Evolutionary conservation across 768 basidiomycete genomes (phyloP), one percentile per base, ranked within the genome.

Genomic region (Kwoniella newhampshirensis): DNA sequence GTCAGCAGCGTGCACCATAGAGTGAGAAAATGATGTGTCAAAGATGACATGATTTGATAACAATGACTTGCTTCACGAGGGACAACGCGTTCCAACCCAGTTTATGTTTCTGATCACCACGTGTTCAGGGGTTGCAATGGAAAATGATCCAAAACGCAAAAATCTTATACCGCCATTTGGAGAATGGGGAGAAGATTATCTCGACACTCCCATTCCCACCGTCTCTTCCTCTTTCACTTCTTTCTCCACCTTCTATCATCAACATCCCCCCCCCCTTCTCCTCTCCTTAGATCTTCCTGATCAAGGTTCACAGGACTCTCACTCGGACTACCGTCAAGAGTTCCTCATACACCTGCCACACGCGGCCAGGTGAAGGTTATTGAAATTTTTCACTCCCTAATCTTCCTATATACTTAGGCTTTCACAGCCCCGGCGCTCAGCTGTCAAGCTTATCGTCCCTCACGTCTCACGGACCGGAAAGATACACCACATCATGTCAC

Each of bases 401-500:
- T n/a, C 6, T 32, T 32, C 32, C 32, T 32, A 32, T 32, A 6
- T n/a, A 8, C 17, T 23, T 6, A 6, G 8, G 40, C 32, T 32
- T n/a, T 11, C 45, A 6, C 27, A n/a, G 5, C 8, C 23, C 26
- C 12, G 6, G 12, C 45, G 12, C 12, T 9, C 21, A n/a, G 15
- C 21, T 28, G 26, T 25, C 45, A 46, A 9, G 17, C 21, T 46
- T 3, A n/a, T 47, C 36, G 48, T 45, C 52, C 42, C 13, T 32
- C 32, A 6, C 32, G 13, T 13, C 32, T 32, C 32, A 32, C 32
- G 7, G 32, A 32, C 26, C n/a, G 7, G 15, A 49, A 44, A n/a
- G n/a, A n/a, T n/a, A n/a, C n/a, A n/a, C n/a, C n/a, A n/a, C 63
- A 64, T 11, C 53, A 72, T 72, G 70, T 72, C 70, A 18, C 70